A percentile compares a stretch with the other conserved stretches of the same genome.
These are phyloP conservation scores for Begonia masoniana DNA, from an alignment of 306 rosid species.

Conservation along the genomic window DNA sequence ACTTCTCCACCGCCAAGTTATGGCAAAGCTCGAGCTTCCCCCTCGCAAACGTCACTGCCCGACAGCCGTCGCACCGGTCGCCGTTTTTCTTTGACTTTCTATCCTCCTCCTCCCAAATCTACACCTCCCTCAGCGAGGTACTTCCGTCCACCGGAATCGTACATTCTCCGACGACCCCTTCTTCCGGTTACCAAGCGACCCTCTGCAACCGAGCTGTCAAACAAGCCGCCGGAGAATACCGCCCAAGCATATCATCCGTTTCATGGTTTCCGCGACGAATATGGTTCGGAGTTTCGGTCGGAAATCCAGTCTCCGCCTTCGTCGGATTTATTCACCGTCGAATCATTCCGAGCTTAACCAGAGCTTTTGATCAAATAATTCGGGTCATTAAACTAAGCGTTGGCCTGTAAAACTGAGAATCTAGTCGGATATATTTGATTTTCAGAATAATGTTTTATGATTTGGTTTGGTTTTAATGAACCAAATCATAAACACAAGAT, in stretches of 20 bases:
- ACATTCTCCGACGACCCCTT: slow-evolving; percentile 8
- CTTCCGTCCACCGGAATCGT: slow-evolving; percentile 23
- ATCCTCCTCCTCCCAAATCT: slow-evolving; percentile 18
- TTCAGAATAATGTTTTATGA: not conserved
- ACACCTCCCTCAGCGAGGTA: slow-evolving; percentile 57
- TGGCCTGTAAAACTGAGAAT: slow-evolving; percentile 1
- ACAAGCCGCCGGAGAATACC: slow-evolving; percentile 94
- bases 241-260: slow-evolving; percentile 49
- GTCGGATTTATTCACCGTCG: slow-evolving; percentile 11
- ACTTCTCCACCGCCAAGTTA: slow-evolving; percentile 11
- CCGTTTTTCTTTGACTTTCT: slow-evolving; percentile 14
- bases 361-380: slow-evolving; percentile 14
- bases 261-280: slow-evolving; percentile 26
- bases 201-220: slow-evolving; percentile 52
- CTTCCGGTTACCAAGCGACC: slow-evolving; percentile 43
- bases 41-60: slow-evolving; percentile 4
- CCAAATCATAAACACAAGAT: too few relatives aligned
- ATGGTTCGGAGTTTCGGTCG: slow-evolving; percentile 16
- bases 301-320: slow-evolving; percentile 7
- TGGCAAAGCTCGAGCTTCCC: slow-evolving; percentile 27
- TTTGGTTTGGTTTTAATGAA: not conserved
- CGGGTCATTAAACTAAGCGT: slow-evolving; percentile 6
- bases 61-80: slow-evolving; percentile 8
- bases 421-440: not conserved
- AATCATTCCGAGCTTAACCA: slow-evolving; percentile 12